Conservation (phyloP, 1,284 basidiomycete species). For the Sparassis latifolia region DNA sequence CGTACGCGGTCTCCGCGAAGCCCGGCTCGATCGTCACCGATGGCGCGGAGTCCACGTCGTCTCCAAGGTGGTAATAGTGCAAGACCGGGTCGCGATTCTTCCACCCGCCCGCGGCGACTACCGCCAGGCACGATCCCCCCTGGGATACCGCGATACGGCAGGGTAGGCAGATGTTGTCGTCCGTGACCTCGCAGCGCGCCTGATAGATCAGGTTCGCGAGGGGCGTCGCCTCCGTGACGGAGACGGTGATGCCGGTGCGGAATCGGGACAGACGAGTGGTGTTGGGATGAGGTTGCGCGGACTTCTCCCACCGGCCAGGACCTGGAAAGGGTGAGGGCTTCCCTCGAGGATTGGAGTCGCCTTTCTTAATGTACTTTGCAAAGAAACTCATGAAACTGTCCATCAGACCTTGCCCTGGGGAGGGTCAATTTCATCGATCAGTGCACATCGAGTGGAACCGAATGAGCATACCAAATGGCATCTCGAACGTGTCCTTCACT, state of each 20-base stretch:
- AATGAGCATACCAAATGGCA: conserved; percentile 4
- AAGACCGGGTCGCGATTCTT: conserved; percentile 30
- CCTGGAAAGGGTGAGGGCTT: background rate
- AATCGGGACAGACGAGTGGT: conserved; percentile 31
- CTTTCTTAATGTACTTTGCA: background rate
- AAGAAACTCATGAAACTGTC: conserved; percentile 3
- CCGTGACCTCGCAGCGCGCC: conserved; percentile 31
- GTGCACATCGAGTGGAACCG: background rate
- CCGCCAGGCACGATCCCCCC: conserved; percentile 22
- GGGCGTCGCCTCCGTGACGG: conserved; percentile 15
- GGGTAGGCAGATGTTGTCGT: conserved; percentile 15
- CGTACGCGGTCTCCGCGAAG: conserved; percentile 13
- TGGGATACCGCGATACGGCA: conserved; percentile 20
- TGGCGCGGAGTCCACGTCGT: conserved; percentile 7
- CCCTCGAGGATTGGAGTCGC: background rate
- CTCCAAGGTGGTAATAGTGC: conserved; percentile 22
- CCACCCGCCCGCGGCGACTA: conserved; percentile 27
- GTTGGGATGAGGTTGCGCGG: conserved; percentile 21
- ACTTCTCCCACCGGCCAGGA: conserved; percentile 10
- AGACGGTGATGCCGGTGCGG: conserved; percentile 12
- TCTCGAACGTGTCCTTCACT: conserved; percentile 12
- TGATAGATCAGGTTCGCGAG: conserved; percentile 27
- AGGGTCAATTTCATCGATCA: background rate
- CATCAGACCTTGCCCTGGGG: conserved; percentile 3
- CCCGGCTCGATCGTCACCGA: conserved; percentile 8